A percentile compares a stretch with the other conserved stretches of the same genome.
phyloP scores from a whole-genome alignment of 31 red algal genomes.

The Odonthalia washingtoniensis region DNA sequence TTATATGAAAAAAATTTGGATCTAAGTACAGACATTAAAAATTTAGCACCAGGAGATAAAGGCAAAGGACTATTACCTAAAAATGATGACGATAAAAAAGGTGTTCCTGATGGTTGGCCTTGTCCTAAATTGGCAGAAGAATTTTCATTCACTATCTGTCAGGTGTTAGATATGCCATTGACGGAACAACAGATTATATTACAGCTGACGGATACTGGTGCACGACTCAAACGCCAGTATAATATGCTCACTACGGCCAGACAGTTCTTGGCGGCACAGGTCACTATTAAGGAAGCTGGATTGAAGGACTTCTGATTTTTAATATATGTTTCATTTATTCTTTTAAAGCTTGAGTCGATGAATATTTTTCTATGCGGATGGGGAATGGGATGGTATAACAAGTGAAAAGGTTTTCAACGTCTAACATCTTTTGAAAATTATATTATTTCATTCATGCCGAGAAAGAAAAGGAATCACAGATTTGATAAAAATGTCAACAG shows the following conservation, averaged over 20 bases:
- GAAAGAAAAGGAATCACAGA: no score
- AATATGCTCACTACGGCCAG: conserved; percentile 73
- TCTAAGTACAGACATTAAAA: conserved; percentile 52
- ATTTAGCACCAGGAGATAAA: conserved; percentile 26
- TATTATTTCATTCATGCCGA: no score
- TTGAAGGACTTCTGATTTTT: neutral
- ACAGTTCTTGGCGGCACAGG: conserved; percentile 88
- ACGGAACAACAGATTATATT: conserved; percentile 86
- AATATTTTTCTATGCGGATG: no score
- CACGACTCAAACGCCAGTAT: conserved; percentile 62
- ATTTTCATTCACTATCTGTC: conserved; percentile 83
- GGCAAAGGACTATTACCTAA: neutral
- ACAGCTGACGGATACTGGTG: conserved; percentile 78
- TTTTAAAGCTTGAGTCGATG: no score
- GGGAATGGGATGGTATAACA: no score
- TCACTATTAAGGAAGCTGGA: conserved; percentile 87
- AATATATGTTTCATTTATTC: neutral
- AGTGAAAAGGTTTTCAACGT: no score
- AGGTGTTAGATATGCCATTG: conserved; percentile 87
- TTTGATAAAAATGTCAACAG: no score
- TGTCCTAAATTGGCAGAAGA: conserved; percentile 37
- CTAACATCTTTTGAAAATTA: no score
- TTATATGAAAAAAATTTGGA: conserved; percentile 80
- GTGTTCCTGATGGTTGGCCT: conserved; percentile 37
- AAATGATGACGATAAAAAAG: conserved; percentile 24